Evolutionary conservation across 495 filamentous ascomycete genomes (phyloP).

Genomic region (Penicillium waksmanii): DNA sequence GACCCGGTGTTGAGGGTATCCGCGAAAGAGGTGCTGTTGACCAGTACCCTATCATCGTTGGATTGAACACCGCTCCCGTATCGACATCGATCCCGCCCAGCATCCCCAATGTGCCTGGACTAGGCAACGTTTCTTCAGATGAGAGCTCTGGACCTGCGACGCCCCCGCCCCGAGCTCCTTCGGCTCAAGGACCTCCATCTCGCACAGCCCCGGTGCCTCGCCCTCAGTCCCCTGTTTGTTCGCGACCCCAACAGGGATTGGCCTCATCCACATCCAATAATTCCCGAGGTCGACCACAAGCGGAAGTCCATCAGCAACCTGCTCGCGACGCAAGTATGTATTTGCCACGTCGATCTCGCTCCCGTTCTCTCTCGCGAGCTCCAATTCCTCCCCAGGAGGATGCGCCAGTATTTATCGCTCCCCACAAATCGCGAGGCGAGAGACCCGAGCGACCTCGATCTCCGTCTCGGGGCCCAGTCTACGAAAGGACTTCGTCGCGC

Average conservation of each 20-base stretch:
- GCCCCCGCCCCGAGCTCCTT: slow-evolving; percentile 25
- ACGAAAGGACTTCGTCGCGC: background rate
- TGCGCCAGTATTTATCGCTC: background rate
- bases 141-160: slow-evolving; percentile 41
- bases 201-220: slow-evolving; percentile 13
- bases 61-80: slow-evolving; percentile 26
- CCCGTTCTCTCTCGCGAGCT: slow-evolving; percentile 10
- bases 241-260: slow-evolving; percentile 4
- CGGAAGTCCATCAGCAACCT: slow-evolving; percentile 9
- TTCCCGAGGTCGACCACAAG: slow-evolving; percentile 14
- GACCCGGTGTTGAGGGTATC: slow-evolving; percentile 43
- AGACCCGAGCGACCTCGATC: background rate
- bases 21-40: slow-evolving; percentile 47
- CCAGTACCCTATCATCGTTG: slow-evolving; percentile 49
- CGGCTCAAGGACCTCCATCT: slow-evolving; percentile 8
- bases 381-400: background rate
- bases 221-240: background rate
- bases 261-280: slow-evolving; percentile 20
- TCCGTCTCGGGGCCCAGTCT: slow-evolving; percentile 6
- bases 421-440: background rate
- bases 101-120: slow-evolving; percentile 17
- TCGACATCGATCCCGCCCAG: slow-evolving; percentile 18
- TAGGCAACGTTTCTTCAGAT: slow-evolving; percentile 38
- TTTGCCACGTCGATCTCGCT: slow-evolving; percentile 1
- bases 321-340: background rate